Base-by-base conservation (phyloP, 805 yeast species). In the Ogataea nakhonphanomensis region DNA sequence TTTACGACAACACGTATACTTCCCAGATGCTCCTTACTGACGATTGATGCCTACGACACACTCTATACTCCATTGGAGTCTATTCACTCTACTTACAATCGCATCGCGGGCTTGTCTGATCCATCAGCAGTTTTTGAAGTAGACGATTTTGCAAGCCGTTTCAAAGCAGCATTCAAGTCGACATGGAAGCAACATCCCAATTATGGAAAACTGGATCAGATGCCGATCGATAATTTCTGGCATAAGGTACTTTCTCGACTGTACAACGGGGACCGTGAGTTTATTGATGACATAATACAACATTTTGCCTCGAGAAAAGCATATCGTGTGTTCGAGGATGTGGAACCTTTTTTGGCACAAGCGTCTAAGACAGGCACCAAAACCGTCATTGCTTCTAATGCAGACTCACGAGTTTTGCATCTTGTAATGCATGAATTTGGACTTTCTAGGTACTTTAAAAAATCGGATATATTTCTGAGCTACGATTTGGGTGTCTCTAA, bases 31-130 rank as follows among this genome's bases (percentile, higher is more conserved):
- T 41, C 62, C 28, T 55, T 80, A 3, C 59, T 83, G 0, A 76
- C 88, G 1, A 70, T 82, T 39, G 91, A 83, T 58, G 84, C 81
- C 0, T 83, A 79, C 60, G 79, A 77, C 30, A 83, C 90, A 0
- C 57, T 83, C 7, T 81, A 79, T 54, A 64, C 74, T 0, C 84
- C 89, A 2, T 66, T 64, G 13, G 61, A 61, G 22, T 76, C 84
- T 0, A 73, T 82, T 0, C 59, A 74, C 29, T 59, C 64, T n/a
- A 81, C 74, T 45, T 83, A 83, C 51, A 63, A 70, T 30, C 56
- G 62, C 3, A 69, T 79, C 4, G 78, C 78, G 0, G 37, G 53
- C 6, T 66, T 66, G 32, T 70, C 69, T 54, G 79, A 79, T 1
- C 44, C 77, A 4, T 33, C 48, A 1, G 36, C 28, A 13, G 30